Evolutionary conservation across 176 grass and related monocot species (phyloP), one percentile per base, ranked within the genome.

Genomic region (Oryza brachyantha): DNA sequence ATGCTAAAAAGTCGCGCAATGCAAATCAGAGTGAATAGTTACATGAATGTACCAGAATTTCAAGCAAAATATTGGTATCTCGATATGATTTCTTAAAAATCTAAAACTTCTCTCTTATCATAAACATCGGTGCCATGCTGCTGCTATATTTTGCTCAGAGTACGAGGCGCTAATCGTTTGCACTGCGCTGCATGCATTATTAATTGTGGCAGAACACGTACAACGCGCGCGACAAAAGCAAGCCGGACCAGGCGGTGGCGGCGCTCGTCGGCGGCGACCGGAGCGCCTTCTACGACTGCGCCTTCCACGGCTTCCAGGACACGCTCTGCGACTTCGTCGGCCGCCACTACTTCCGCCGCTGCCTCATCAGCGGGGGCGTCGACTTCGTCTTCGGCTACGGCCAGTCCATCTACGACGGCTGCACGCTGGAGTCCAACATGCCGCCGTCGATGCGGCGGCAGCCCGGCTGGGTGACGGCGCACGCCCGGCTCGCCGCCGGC

Each of bases 331-430:
- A 97, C 50, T 62, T 68, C 79, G 22, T 0, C 45, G 90, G 90
- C n/a, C 75, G 90, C 14, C 93, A 97, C 74, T 93, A 88, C 84
- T 97, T 93, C 43, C 79, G 69, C 26, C 82, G 77, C 60, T 86
- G 87, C 88, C 75, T 76, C 62, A 72, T 97, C 63, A 57, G 76
- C 37, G 93, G 93, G 75, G 91, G 68, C 57, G 61, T 93, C 26
- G 93, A 97, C 50, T 93, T 97, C 79, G 82, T 97, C 85, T 97
- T 97, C 57, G 93, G 90, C 57, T 88, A 66, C 17, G 93, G 79
- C 58, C 90, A 97, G 77, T 97, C 93, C 12, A 64, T 97, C 46
- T 97, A 90, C 60, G 79, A 97, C 21, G 64, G 14, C 1, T 93
- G 85, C 70, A 65, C 39, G 5, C 1, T 94, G 5, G 4, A 22